These are phyloP conservation scores for Lentinula guzmanii DNA, from an alignment of 768 basidiomycete species.

Conservation along the genomic window DNA sequence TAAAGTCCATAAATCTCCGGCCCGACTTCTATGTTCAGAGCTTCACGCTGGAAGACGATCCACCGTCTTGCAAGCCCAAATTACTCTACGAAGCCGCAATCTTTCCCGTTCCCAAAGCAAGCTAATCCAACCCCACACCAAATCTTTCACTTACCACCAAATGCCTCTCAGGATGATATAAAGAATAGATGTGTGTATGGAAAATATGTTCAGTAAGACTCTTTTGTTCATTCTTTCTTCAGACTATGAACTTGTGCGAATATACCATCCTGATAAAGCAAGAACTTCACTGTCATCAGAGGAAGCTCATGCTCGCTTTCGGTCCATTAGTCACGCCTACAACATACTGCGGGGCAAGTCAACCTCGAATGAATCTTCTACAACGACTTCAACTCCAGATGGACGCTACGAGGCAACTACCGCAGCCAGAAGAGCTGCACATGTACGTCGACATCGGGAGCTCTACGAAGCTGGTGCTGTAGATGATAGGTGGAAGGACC, in stretches of 20 bases:
- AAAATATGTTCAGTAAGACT: neutral
- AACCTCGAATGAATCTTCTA: slow-evolving; percentile 12
- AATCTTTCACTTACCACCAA: slow-evolving; percentile 60
- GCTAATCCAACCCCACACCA: slow-evolving; percentile 59
- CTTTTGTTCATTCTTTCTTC: neutral
- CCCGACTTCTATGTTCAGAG: neutral
- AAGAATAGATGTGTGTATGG: slow-evolving; percentile 60
- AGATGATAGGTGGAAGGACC: slow-evolving; percentile 68
- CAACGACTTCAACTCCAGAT: slow-evolving; percentile 10
- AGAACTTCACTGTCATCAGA: slow-evolving; percentile 33
- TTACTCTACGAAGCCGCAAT: slow-evolving; percentile 1
- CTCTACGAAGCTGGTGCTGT: slow-evolving; percentile 39
- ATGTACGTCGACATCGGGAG: slow-evolving; percentile 23
- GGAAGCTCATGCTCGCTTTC: slow-evolving; percentile 58
- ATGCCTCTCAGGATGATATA: slow-evolving; percentile 54
- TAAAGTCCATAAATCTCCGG: neutral
- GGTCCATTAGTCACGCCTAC: slow-evolving; percentile 64
- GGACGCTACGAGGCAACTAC: slow-evolving; percentile 16
- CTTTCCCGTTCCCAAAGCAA: slow-evolving; percentile 47
- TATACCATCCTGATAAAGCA: slow-evolving; percentile 70
- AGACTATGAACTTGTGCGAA: slow-evolving; percentile 78
- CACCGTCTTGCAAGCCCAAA: neutral
- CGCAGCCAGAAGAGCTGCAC: slow-evolving; percentile 37
- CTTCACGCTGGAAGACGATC: neutral
- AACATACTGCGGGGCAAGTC: slow-evolving; percentile 51